Evolutionary conservation across 768 basidiomycete genomes (phyloP).

Genomic region (Pulveroboletus sp.): DNA sequence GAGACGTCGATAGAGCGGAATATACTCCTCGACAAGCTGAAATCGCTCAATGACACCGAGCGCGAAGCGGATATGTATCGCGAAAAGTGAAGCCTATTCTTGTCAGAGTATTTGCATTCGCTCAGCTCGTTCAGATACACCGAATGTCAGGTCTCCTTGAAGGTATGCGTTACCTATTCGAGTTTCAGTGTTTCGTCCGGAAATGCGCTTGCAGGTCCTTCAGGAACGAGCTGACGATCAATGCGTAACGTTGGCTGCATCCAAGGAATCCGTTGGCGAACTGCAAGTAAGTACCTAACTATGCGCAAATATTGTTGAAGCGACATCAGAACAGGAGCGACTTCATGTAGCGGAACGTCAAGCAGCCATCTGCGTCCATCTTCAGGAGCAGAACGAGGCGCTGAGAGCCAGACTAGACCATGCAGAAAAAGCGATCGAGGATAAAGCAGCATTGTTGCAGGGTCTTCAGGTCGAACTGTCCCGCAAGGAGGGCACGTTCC

Average conservation of each 20-base stretch:
- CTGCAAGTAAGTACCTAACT: slow-evolving; percentile 36
- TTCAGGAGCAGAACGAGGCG: slow-evolving; percentile 22
- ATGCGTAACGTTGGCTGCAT: slow-evolving; percentile 46
- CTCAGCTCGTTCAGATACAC: slow-evolving; percentile 13
- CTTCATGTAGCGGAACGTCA: slow-evolving; percentile 18
- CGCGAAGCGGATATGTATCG: slow-evolving; percentile 20
- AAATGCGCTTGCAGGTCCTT: slow-evolving; percentile 34
- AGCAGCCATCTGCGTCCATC: slow-evolving; percentile 14
- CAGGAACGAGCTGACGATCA: slow-evolving; percentile 65
- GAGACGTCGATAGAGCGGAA: slow-evolving; percentile 20
- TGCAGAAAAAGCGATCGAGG: slow-evolving; percentile 5
- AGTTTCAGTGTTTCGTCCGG: not conserved
- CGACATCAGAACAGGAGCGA: slow-evolving; percentile 17
- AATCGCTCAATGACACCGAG: slow-evolving; percentile 14
- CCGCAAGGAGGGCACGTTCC: slow-evolving; percentile 22
- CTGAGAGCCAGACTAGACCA: slow-evolving; percentile 16
- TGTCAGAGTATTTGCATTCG: not conserved
- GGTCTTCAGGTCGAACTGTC: slow-evolving; percentile 24
- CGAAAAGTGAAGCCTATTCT: slow-evolving; percentile 21
- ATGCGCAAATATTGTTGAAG: not conserved
- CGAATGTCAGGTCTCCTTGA: slow-evolving; percentile 21
- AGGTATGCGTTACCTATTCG: slow-evolving; percentile 14
- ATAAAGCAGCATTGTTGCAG: slow-evolving; percentile 10
- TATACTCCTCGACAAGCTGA: slow-evolving; percentile 18
- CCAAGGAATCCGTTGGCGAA: slow-evolving; percentile 54